phyloP scores from a whole-genome alignment of 2,329 filamentous ascomycete genomes.

The Calonectria pseudoturangicola region DNA sequence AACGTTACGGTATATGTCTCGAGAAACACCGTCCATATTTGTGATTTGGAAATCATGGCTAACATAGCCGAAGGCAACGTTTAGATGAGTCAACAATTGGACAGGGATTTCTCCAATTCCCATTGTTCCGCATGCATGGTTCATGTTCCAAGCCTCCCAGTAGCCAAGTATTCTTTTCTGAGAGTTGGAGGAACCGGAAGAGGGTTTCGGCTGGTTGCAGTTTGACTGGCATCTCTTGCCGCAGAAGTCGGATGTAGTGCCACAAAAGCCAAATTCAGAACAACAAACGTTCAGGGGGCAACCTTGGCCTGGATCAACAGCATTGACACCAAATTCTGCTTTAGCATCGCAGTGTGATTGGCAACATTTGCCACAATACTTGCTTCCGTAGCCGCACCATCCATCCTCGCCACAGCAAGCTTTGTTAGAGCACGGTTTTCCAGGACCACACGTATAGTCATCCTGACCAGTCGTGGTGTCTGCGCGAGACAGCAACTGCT shows the following conservation, averaged over 20 bases:
- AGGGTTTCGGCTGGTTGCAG: conserved; percentile 31
- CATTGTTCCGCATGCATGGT: conserved; percentile 7
- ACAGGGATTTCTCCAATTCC: conserved; percentile 45
- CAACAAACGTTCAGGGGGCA: conserved; percentile 63
- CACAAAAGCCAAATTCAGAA: not conserved
- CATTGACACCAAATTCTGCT: conserved; percentile 39
- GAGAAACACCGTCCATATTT: conserved; percentile 50
- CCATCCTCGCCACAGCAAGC: conserved; percentile 12
- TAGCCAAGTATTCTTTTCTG: conserved; percentile 57
- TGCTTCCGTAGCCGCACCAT: not conserved
- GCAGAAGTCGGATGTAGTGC: conserved; percentile 7
- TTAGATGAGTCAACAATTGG: conserved; percentile 52
- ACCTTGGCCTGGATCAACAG: conserved; percentile 45
- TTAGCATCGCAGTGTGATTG: conserved; percentile 11
- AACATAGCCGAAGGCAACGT: conserved; percentile 60
- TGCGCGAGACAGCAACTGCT: not conserved
- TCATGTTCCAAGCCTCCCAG: conserved; percentile 55
- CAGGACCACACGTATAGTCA: conserved; percentile 15
- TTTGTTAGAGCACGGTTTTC: not conserved
- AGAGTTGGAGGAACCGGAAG: conserved; percentile 36
- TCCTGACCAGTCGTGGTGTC: not conserved
- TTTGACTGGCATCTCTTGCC: conserved; percentile 45
- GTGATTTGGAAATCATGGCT: conserved; percentile 55
- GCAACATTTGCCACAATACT: conserved; percentile 11
- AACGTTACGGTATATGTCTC: conserved; percentile 50